Conservation (phyloP, 2,329 filamentous ascomycete genomes). For the Calonectria montana region DNA sequence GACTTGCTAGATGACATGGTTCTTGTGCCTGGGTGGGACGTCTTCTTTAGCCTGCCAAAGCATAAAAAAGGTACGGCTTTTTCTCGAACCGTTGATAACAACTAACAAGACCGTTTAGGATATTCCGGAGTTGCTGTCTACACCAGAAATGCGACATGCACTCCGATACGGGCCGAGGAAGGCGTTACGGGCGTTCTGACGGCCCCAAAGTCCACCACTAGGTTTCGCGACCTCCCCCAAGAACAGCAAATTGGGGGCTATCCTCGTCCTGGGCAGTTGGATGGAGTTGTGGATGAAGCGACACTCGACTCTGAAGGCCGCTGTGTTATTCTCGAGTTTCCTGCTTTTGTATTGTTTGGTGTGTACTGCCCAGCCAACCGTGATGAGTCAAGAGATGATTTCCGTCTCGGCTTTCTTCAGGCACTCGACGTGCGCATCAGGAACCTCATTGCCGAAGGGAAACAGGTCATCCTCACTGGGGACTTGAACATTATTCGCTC, state of each 20-base stretch:
- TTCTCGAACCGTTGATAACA: not conserved
- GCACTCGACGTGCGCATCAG: conserved; percentile 86
- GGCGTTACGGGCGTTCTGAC: conserved; percentile 87
- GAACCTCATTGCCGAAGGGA: conserved; percentile 83
- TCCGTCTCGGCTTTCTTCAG: conserved; percentile 82
- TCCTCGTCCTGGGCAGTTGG: conserved; percentile 76
- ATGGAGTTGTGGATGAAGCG: conserved; percentile 72
- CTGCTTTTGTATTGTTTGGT: conserved; percentile 92
- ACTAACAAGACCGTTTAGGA: conserved; percentile 62
- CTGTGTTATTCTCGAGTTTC: conserved; percentile 91
- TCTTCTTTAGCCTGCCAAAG: conserved; percentile 92
- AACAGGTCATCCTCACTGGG: conserved; percentile 86
- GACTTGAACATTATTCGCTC: conserved; percentile 85
- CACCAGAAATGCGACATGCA: conserved; percentile 86
- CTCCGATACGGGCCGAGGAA: conserved; percentile 91
- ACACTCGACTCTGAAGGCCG: conserved; percentile 90
- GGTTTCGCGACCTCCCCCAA: conserved; percentile 79
- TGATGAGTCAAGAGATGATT: conserved; percentile 85
- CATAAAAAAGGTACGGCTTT: conserved; percentile 84
- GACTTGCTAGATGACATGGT: conserved; percentile 97
- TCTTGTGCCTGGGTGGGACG: conserved; percentile 93
- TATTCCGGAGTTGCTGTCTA: conserved; percentile 98
- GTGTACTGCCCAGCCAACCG: conserved; percentile 92
- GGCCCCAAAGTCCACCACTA: conserved; percentile 75
- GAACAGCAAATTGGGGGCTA: conserved; percentile 90